phyloP scores from a whole-genome alignment of 331 rosid species.

The Cucumis variabilis region DNA sequence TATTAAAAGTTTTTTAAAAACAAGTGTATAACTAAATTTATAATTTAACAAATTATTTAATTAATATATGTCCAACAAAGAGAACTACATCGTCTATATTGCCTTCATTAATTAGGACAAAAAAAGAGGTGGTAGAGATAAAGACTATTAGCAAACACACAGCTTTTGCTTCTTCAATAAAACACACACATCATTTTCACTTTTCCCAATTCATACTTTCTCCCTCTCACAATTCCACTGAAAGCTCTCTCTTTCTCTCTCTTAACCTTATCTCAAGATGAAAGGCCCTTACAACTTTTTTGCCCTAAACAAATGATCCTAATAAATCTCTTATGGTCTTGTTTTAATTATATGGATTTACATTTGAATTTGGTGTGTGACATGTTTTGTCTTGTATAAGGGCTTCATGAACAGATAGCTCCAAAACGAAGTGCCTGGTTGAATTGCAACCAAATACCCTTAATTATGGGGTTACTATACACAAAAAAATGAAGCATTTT shows the following conservation, averaged over 20 bases:
- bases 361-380: conserved; percentile 5
- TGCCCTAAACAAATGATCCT: conserved; percentile 17
- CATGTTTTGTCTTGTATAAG: conserved; percentile 22
- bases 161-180: background rate
- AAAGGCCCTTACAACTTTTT: conserved; percentile 4
- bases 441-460: conserved; percentile 25
- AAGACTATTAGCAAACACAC: background rate
- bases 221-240: background rate
- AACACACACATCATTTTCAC: conserved; percentile 18
- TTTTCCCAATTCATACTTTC: background rate
- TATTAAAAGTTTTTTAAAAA: no score
- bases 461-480: conserved; percentile 13
- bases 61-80: background rate
- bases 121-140: background rate
- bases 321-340: background rate
- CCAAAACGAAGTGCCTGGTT: background rate
- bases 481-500: conserved; percentile 24
- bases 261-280: background rate
- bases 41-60: background rate
- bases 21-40: no score
- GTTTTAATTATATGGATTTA: background rate
- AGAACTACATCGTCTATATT: background rate
- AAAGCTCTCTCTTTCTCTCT: background rate
- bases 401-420: conserved; percentile 6
- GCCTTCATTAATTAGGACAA: background rate